Conservation (phyloP, 805 yeast genomes). For the Metschnikowia baotianmanensis region DNA sequence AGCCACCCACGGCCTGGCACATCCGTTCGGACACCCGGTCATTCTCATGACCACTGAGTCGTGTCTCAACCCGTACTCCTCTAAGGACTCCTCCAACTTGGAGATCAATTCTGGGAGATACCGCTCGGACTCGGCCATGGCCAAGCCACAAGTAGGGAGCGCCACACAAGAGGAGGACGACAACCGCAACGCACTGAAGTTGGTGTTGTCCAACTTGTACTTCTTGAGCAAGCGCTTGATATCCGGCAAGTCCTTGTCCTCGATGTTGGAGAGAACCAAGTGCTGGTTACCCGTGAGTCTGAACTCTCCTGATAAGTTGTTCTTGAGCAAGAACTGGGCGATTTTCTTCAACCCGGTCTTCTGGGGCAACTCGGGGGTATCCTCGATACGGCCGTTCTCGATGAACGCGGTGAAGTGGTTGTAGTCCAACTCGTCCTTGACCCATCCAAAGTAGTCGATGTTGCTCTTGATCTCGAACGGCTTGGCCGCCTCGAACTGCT, state of each 20-base stretch:
- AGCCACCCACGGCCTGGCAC: conserved; percentile 98
- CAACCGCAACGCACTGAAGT: conserved; percentile 78
- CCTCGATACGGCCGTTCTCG: conserved; percentile 95
- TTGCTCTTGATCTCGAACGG: conserved; percentile 81
- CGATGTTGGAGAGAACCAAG: conserved; percentile 68
- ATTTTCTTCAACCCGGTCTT: conserved; percentile 80
- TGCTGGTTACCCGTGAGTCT: conserved; percentile 97
- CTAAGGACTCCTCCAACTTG: conserved; percentile 82
- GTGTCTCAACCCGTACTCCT: conserved; percentile 89
- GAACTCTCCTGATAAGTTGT: conserved; percentile 71
- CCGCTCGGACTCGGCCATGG: conserved; percentile 98
- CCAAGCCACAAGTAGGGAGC: conserved; percentile 97
- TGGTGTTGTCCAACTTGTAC: conserved; percentile 80
- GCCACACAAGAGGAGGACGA: conserved; percentile 97
- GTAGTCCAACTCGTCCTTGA: conserved; percentile 74
- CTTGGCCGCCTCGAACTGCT: conserved; percentile 65
- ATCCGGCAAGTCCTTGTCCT: conserved; percentile 61
- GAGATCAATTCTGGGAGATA: conserved; percentile 78
- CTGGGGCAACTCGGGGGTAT: conserved; percentile 85
- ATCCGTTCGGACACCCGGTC: conserved; percentile 99
- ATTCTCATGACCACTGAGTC: conserved; percentile 95
- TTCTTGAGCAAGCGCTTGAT: conserved; percentile 64
- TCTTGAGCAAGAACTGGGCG: conserved; percentile 63
- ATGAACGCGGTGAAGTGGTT: conserved; percentile 93
- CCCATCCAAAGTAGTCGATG: conserved; percentile 93